A percentile compares a stretch with the other conserved stretches of the same genome.
phyloP scores from a whole-genome alignment of 352 stramenopile genomes.

The Phytophthora citricola region DNA sequence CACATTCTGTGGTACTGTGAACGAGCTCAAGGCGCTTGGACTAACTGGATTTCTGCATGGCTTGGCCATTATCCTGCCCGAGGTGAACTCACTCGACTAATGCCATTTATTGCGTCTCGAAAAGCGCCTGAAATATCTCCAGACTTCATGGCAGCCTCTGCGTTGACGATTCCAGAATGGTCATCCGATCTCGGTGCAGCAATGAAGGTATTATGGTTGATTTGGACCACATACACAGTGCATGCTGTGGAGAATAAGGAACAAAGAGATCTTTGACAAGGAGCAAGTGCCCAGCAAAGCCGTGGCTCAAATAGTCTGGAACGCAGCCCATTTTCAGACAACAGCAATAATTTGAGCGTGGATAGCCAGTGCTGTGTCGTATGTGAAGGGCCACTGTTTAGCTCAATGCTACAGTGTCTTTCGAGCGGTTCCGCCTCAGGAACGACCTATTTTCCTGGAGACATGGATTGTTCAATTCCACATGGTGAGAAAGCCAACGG shows the following conservation, averaged over 20 bases:
- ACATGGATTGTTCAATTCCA: too few relatives aligned
- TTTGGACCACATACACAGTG: constrained; percentile 9
- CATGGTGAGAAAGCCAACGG: too few relatives aligned
- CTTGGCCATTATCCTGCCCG: background rate
- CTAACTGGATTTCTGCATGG: background rate
- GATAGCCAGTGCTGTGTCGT: too few relatives aligned
- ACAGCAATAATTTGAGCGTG: too few relatives aligned
- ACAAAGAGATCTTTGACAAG: constrained; percentile 3
- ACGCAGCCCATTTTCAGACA: too few relatives aligned
- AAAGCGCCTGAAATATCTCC: background rate
- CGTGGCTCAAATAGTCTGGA: too few relatives aligned
- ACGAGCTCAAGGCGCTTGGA: background rate
- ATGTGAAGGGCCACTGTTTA: too few relatives aligned
- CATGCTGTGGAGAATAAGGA: background rate
- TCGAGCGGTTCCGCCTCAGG: too few relatives aligned
- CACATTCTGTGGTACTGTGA: background rate
- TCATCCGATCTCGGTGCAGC: background rate
- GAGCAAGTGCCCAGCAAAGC: too few relatives aligned
- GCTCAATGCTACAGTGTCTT: too few relatives aligned
- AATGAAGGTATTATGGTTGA: background rate
- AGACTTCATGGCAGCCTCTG: background rate
- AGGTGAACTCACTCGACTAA: background rate
- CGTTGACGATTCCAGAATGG: background rate
- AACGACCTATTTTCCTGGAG: too few relatives aligned
- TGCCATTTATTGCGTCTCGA: background rate